Base-by-base conservation (phyloP, 2,329 filamentous ascomycete genomes). In the Exophiala oligosperma region DNA sequence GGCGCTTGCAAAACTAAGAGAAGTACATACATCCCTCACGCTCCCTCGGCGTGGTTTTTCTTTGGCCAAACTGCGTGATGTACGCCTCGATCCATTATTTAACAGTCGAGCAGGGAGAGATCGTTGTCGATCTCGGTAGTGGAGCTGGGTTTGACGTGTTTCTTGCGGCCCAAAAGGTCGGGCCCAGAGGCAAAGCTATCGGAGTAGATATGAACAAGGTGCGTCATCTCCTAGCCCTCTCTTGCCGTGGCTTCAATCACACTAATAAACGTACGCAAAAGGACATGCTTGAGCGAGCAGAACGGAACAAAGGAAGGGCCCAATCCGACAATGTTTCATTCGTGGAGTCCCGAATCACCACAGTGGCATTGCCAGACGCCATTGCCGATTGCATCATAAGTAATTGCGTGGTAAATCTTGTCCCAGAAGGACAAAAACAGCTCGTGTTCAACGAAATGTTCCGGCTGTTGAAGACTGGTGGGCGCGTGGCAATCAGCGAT, bases 381-480 rank as follows among this genome's bases (percentile, higher is more conserved):
- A 78, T 67, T 21, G 80, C 77, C 12, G 76, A 86, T 69, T 81
- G 80, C 64, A 79, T 88, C 57, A 85, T 86, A 61, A 82, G 79
- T 61, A 88, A 88, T 70, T 88, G 84, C 58, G 83, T 85, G 21
- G 72, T 86, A 58, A 86, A 86, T 63, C 79, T 86, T 0, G 80
- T 86, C 1, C 82, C 82, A 0, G 67, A 71, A 8, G 55, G 58
- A 0, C 80, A 86, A 9, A 86, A 85, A 65, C 75, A 72, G 8
- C 61, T 74, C 0, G 82, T 79, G 0, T 87, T 87, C 60, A 64
- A 71, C 0, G 84, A 88, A 68, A 84, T 86, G 66, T 75, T 75
- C 56, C 78, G 84, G 1, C 61, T 87, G 0, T 73, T 87, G 1
- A 84, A 80, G 61, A 76, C 79, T 0, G 79, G 82, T 3, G 84